Conservation (phyloP, 2,329 filamentous ascomycete genomes). For the Coniochaeta sp. region DNA sequence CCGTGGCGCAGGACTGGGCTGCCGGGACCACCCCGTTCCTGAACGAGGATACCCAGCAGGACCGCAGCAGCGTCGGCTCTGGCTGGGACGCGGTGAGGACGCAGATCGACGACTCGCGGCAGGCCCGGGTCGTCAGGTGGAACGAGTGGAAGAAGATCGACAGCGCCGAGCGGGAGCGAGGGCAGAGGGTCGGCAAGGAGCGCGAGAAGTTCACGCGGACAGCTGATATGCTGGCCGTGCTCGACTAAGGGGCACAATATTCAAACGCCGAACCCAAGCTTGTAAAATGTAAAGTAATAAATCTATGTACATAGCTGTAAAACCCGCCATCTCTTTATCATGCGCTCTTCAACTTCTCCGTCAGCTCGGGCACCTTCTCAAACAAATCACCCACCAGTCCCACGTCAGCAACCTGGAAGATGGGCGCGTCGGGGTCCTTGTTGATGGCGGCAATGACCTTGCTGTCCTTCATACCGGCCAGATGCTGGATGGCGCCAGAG, state of each 20-base stretch:
- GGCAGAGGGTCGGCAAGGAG: conserved; percentile 62
- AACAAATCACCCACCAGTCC: conserved; percentile 94
- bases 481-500: conserved; percentile 93
- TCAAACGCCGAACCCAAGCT: not conserved
- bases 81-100: conserved; percentile 74
- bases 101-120: conserved; percentile 43
- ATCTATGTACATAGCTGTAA: not conserved
- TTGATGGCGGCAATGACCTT: conserved; percentile 99
- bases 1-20: conserved; percentile 72
- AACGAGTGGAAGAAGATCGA: conserved; percentile 81
- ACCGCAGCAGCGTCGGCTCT: conserved; percentile 6
- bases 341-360: conserved; percentile 75
- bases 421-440: conserved; percentile 94
- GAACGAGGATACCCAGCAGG: conserved; percentile 7
- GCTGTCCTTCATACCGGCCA: conserved; percentile 99
- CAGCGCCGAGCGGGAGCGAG: conserved; percentile 61
- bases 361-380: conserved; percentile 91
- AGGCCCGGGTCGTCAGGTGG: conserved; percentile 67
- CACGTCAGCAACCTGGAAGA: conserved; percentile 97
- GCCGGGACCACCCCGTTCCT: conserved; percentile 32
- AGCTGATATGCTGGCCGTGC: conserved; percentile 48
- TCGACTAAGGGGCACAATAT: conserved; percentile 26
- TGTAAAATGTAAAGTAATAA: not conserved
- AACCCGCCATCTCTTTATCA: conserved; percentile 6
- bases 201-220: conserved; percentile 62